Evolutionary conservation across 1,284 basidiomycete genomes (phyloP), one percentile per base, ranked within the genome.

Genomic region (Ceratobasidium sp.): DNA sequence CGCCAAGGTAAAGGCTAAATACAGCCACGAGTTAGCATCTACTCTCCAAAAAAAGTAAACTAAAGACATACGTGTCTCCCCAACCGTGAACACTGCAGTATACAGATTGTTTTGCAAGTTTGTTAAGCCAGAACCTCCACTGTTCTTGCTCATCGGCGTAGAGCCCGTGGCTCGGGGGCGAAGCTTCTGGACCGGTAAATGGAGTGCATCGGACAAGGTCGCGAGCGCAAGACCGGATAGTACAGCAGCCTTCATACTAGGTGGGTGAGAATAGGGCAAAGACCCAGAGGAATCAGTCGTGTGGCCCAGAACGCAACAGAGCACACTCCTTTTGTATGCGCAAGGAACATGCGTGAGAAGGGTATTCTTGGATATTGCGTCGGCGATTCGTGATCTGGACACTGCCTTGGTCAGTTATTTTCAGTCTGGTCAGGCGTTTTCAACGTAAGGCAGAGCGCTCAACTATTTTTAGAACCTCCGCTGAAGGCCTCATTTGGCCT

Each of bases 171-270:
- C 63, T 18, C 73, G 73, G 18, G 73, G 51, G 3, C 63, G 73
- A 0, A 56, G 51, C 46, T 51, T 63, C 44, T 76, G 73, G 1
- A 76, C 33, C 18, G 73, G 73, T 18, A 76, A 55, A 58, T 67
- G 58, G 5, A 66, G 2, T 6, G 61, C 61, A 76, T 23, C n/a
- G n/a, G 73, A 76, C 10, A 76, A 20, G 51, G 60, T 63, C 28
- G 44, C 61, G 39, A 76, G 60, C 9, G 33, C 60, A 33, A 75
- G 44, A 64, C 58, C 23, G 10, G 63, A 76, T 15, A 76, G 20
- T 39, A 55, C 49, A 3, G 51, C 53, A 39, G 49, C 33, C 63
- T 58, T 76, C 63, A 67, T 67, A 15, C 18, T 63, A 23, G 55
- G 44, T 20, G 46, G 46, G 33, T 4, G 26, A 60, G 68, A 53